Conservation (phyloP, 345 rosid species). For the Pugionium cornutum region DNA sequence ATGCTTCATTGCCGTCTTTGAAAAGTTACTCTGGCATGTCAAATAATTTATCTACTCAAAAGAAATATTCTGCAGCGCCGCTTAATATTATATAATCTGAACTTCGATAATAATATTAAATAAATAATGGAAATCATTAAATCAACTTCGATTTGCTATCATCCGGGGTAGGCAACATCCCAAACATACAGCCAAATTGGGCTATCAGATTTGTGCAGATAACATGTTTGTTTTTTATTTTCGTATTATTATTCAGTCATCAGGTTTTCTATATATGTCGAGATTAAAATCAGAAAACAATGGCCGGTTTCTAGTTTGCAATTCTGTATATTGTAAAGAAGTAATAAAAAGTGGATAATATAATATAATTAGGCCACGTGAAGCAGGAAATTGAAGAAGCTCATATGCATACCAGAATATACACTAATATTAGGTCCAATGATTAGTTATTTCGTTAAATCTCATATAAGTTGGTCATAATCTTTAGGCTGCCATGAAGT, state of each 20-base stretch:
- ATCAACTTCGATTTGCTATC: constrained; percentile 7
- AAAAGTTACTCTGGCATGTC: too few relatives aligned
- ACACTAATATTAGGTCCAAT: constrained; percentile 26
- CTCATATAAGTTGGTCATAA: constrained; percentile 22
- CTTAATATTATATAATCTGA: too few relatives aligned
- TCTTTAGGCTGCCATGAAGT: not conserved
- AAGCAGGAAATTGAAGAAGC: not conserved
- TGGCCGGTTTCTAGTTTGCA: not conserved
- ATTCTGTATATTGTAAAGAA: constrained; percentile 1
- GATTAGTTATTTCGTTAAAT: constrained; percentile 31
- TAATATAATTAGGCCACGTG: constrained; percentile 31
- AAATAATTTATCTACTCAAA: too few relatives aligned
- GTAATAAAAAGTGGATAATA: not conserved
- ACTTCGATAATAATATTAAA: too few relatives aligned
- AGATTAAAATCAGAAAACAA: not conserved
- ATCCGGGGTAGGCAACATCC: constrained; percentile 37
- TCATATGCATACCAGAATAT: constrained; percentile 15
- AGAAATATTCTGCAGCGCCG: too few relatives aligned
- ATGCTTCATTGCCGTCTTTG: too few relatives aligned
- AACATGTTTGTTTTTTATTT: too few relatives aligned
- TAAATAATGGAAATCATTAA: too few relatives aligned
- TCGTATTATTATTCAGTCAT: not conserved
- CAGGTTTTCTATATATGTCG: not conserved
- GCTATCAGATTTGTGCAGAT: not conserved
- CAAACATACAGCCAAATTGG: constrained; percentile 15